Percentiles rank a stretch among this genome's conserved stretches.
phyloP scores from a whole-genome alignment of 2,329 filamentous ascomycete genomes.

The Thielaviopsis euricoi region DNA sequence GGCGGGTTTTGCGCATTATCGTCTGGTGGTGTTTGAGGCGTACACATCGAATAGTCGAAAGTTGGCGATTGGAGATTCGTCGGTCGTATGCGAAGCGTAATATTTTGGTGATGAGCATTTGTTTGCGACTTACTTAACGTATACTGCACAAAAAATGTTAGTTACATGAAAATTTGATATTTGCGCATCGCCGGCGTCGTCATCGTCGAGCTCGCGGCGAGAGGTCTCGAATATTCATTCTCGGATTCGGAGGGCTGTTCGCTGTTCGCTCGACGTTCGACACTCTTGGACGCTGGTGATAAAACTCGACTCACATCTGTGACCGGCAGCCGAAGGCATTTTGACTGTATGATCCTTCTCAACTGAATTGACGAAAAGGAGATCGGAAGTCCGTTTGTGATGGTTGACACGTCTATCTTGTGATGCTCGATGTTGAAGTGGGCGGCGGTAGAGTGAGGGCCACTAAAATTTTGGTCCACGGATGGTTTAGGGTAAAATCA shows the following conservation, averaged over 20 bases:
- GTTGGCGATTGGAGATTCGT: background rate
- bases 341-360: slow-evolving; percentile 33
- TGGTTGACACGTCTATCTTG: slow-evolving; percentile 16
- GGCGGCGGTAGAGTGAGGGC: slow-evolving; percentile 14
- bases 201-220: background rate
- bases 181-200: background rate
- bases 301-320: slow-evolving; percentile 58
- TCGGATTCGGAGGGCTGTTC: background rate
- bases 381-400: slow-evolving; percentile 17
- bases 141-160: slow-evolving; percentile 43
- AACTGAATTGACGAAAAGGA: slow-evolving; percentile 27
- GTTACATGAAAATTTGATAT: slow-evolving; percentile 17
- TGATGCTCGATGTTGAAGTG: slow-evolving; percentile 12
- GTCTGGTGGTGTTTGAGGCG: background rate
- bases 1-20: background rate
- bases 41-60: background rate
- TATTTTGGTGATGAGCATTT: background rate
- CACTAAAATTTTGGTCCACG: slow-evolving; percentile 15
- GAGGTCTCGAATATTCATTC: background rate
- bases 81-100: background rate
- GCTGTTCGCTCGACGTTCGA: slow-evolving; percentile 3
- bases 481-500: slow-evolving; percentile 11
- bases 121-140: slow-evolving; percentile 61
- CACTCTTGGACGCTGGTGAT: slow-evolving; percentile 1
- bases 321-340: slow-evolving; percentile 78